Percentiles rank a stretch among this genome's conserved stretches.
phyloP scores from a whole-genome alignment of 176 grass and related monocot genomes.

The Cenchrus purpureus region DNA sequence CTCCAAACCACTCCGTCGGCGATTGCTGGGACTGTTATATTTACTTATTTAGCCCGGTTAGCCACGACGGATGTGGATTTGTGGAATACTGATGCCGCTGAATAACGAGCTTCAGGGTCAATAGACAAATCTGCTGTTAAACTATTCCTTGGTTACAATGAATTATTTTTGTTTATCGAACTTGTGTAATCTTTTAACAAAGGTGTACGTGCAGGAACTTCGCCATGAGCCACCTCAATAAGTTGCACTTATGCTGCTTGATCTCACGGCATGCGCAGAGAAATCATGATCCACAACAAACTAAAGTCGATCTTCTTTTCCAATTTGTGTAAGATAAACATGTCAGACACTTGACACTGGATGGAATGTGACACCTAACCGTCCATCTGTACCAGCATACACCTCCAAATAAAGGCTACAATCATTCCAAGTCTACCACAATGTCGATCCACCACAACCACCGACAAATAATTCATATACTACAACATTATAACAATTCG shows the following conservation, averaged over 20 bases:
- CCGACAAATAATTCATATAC: slow-evolving; percentile 8
- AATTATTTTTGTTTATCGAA: not conserved
- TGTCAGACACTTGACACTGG: not conserved
- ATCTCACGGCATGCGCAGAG: not conserved
- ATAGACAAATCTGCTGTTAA: too few relatives aligned
- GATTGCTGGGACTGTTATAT: too few relatives aligned
- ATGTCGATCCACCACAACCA: not conserved
- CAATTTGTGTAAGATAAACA: not conserved
- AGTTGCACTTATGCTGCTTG: not conserved
- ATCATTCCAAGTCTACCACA: not conserved
- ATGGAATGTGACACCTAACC: not conserved
- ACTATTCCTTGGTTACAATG: not conserved
- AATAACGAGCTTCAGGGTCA: too few relatives aligned
- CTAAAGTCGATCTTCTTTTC: not conserved
- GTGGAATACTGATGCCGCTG: too few relatives aligned
- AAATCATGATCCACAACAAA: not conserved
- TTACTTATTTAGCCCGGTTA: too few relatives aligned
- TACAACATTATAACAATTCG: slow-evolving; percentile 14
- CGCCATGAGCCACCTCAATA: too few relatives aligned
- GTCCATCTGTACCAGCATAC: not conserved
- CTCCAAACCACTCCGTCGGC: too few relatives aligned
- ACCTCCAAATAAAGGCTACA: not conserved
- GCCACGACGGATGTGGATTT: too few relatives aligned
- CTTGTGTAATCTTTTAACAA: too few relatives aligned
- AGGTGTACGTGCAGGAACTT: too few relatives aligned